Percentiles rank a stretch among this genome's conserved stretches.
phyloP scores from a whole-genome alignment of 805 yeast species.

The Suhomyces emberorum region DNA sequence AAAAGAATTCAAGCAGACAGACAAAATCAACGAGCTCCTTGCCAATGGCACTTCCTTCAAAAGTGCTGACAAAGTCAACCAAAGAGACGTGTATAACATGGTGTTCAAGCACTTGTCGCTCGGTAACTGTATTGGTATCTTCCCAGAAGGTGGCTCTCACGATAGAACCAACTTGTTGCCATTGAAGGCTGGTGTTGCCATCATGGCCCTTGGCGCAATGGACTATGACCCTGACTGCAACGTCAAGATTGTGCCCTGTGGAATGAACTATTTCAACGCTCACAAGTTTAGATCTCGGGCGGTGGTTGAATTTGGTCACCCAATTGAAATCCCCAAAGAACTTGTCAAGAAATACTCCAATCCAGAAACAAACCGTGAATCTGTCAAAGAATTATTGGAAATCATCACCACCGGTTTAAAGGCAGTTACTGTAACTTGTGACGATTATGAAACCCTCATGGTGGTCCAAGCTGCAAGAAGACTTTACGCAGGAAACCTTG shows the following conservation, averaged over 20 bases:
- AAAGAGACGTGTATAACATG: slow-evolving; percentile 72
- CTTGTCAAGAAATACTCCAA: slow-evolving; percentile 63
- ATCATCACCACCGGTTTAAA: slow-evolving; percentile 68
- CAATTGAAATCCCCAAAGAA: slow-evolving; percentile 57
- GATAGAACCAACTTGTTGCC: slow-evolving; percentile 91
- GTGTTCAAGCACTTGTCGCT: slow-evolving; percentile 82
- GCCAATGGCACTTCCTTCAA: slow-evolving; percentile 56
- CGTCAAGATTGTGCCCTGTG: slow-evolving; percentile 91
- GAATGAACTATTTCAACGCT: slow-evolving; percentile 95
- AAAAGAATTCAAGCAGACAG: slow-evolving; percentile 62
- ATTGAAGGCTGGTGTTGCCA: slow-evolving; percentile 94
- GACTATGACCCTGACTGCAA: slow-evolving; percentile 69
- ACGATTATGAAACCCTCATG: slow-evolving; percentile 85
- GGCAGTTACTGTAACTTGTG: slow-evolving; percentile 84
- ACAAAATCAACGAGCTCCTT: slow-evolving; percentile 43
- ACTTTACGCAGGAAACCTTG: slow-evolving; percentile 73
- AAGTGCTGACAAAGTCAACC: slow-evolving; percentile 81
- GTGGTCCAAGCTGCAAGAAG: slow-evolving; percentile 91
- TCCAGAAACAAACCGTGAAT: slow-evolving; percentile 66
- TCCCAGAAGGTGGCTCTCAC: slow-evolving; percentile 98
- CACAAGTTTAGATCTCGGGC: slow-evolving; percentile 95
- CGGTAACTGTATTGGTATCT: slow-evolving; percentile 85
- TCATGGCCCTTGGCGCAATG: slow-evolving; percentile 96
- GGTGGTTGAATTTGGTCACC: slow-evolving; percentile 90
- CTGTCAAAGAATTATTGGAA: slow-evolving; percentile 69